These are phyloP conservation scores for Lasiosphaeriaceae sp. DNA, from an alignment of 495 filamentous ascomycete genomes.

Conservation along the genomic window DNA sequence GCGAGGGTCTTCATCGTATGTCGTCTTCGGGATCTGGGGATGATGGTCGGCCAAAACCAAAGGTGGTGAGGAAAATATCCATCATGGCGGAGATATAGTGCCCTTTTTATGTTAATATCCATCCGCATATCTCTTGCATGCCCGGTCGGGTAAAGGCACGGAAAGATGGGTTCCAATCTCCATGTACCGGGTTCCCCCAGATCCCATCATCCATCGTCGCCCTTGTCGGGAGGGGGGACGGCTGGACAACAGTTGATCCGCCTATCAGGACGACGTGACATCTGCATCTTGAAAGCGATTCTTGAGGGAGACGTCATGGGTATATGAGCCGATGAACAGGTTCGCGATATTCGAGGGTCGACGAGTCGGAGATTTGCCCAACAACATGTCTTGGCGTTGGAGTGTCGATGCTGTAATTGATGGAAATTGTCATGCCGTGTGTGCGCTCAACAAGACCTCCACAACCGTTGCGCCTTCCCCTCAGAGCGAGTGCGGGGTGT, in stretches of 20 bases:
- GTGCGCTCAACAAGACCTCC: slow-evolving; percentile 9
- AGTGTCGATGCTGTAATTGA: slow-evolving; percentile 1
- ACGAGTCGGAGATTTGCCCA: neutral
- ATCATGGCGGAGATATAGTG: too few relatives aligned
- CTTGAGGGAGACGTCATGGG: neutral
- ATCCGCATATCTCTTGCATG: too few relatives aligned
- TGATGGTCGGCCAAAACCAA: too few relatives aligned
- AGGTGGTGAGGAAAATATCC: neutral
- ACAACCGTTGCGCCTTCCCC: neutral
- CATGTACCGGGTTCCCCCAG: too few relatives aligned
- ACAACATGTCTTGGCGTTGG: neutral
- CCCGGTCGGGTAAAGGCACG: too few relatives aligned
- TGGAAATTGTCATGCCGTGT: slow-evolving; percentile 13
- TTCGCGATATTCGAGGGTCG: neutral
- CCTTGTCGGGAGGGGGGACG: too few relatives aligned
- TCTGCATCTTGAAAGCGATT: neutral
- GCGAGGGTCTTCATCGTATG: slow-evolving; percentile 13
- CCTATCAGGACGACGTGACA: neutral
- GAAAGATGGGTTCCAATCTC: too few relatives aligned
- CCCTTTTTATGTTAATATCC: too few relatives aligned
- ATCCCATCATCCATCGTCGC: too few relatives aligned
- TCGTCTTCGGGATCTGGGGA: too few relatives aligned
- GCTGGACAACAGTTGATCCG: neutral
- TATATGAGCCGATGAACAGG: neutral
- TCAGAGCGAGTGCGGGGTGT: neutral